Evolutionary conservation across 257 asterid genomes (phyloP).

Genomic region (Capsicum baccatum): DNA sequence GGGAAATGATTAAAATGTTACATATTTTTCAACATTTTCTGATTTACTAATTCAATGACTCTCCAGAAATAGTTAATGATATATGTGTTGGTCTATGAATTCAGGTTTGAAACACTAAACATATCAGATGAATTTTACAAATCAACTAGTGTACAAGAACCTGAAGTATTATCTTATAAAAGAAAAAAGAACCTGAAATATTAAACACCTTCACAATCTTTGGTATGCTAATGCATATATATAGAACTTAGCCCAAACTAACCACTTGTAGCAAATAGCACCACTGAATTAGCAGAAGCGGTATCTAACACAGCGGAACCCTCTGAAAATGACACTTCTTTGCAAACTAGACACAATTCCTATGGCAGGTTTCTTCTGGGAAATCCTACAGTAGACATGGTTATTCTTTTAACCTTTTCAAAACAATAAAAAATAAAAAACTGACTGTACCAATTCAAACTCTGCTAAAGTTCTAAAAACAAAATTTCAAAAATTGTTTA

Average conservation of each 20-base stretch:
- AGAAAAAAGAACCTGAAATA: background rate
- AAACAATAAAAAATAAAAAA: background rate
- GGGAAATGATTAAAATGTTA: background rate
- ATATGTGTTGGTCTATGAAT: background rate
- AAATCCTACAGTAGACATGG: background rate
- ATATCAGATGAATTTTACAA: slow-evolving; percentile 11
- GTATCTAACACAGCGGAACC: background rate
- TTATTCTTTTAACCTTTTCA: background rate
- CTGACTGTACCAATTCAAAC: background rate
- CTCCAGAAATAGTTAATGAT: background rate
- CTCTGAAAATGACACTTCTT: background rate
- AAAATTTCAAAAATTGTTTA: background rate
- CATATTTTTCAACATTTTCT: background rate
- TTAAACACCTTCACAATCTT: background rate
- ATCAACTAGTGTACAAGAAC: slow-evolving; percentile 19
- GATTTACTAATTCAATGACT: background rate
- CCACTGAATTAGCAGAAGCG: background rate
- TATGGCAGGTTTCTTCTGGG: slow-evolving; percentile 1
- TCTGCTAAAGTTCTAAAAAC: background rate
- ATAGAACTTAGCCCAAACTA: background rate
- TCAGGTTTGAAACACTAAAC: background rate
- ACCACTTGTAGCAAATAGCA: background rate
- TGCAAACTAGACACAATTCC: background rate
- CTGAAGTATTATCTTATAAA: background rate
- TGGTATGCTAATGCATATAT: background rate